A percentile compares a stretch with the other conserved stretches of the same genome.
Conservation (phyloP, 2,329 filamentous ascomycete genomes). For the Scleromitrula shiraiana region DNA sequence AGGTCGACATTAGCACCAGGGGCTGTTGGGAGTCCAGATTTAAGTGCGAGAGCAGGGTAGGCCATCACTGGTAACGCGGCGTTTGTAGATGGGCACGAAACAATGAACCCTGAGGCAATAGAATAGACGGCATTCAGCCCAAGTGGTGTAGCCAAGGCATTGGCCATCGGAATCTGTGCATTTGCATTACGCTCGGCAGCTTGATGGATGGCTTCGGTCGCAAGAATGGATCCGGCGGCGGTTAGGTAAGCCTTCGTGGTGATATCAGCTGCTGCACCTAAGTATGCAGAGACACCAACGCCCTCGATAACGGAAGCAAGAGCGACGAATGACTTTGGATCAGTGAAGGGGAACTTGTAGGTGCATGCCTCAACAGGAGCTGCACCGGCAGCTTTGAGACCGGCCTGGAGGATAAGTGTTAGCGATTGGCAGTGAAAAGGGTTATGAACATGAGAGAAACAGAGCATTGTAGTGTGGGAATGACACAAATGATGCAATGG, state of each 20-base stretch:
- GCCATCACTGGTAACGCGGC: slow-evolving; percentile 50
- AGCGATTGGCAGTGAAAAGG: too few relatives aligned
- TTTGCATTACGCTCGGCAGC: slow-evolving; percentile 48
- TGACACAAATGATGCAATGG: too few relatives aligned
- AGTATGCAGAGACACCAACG: slow-evolving; percentile 51
- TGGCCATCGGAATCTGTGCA: slow-evolving; percentile 45
- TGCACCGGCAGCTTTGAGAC: slow-evolving; percentile 38
- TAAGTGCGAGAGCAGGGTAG: slow-evolving; percentile 42
- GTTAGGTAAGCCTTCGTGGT: slow-evolving; percentile 51
- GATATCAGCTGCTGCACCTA: slow-evolving; percentile 53
- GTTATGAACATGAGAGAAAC: too few relatives aligned
- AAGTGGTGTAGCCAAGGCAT: slow-evolving; percentile 53
- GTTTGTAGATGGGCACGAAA: slow-evolving; percentile 46
- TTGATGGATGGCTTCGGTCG: slow-evolving; percentile 58
- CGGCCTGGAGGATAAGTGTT: too few relatives aligned
- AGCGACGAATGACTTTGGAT: slow-evolving; percentile 43
- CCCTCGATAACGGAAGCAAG: slow-evolving; percentile 47
- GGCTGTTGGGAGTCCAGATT: slow-evolving; percentile 17
- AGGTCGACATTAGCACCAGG: slow-evolving; percentile 22
- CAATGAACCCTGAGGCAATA: slow-evolving; percentile 55
- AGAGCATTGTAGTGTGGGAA: too few relatives aligned
- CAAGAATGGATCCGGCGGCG: slow-evolving; percentile 55
- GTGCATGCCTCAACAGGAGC: slow-evolving; percentile 46
- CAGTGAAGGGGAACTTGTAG: slow-evolving; percentile 46
- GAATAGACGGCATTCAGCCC: slow-evolving; percentile 53